Percentiles rank a stretch among this genome's conserved stretches.
Evolutionary conservation across 2,329 filamentous ascomycete species (phyloP).

Genomic region (Nothophaeocryptopus gaeumannii): DNA sequence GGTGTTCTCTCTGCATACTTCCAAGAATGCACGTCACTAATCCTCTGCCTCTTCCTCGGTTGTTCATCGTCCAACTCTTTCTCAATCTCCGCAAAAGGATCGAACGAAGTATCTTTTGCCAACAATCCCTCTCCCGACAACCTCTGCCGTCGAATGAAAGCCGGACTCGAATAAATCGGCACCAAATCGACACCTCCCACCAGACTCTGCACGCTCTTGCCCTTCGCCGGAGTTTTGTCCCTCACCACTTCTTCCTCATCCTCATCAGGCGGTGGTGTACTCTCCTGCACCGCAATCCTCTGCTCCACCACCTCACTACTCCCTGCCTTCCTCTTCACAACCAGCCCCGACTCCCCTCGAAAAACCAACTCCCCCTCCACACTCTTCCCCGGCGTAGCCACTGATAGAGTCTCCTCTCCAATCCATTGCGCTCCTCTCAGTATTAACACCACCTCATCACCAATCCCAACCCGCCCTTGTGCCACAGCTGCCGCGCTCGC

Average conservation of each 20-base stretch:
- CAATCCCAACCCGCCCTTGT: slow-evolving; percentile 67
- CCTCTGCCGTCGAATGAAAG: slow-evolving; percentile 70
- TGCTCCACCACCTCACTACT: slow-evolving; percentile 9
- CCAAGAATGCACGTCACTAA: slow-evolving; percentile 69
- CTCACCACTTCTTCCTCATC: slow-evolving; percentile 1
- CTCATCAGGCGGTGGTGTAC: slow-evolving; percentile 21
- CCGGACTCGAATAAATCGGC: slow-evolving; percentile 62
- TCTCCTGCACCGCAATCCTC: slow-evolving; percentile 15
- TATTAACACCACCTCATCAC: slow-evolving; percentile 69
- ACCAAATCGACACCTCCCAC: slow-evolving; percentile 19
- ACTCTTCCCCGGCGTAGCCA: slow-evolving; percentile 54
- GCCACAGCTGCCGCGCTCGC: slow-evolving; percentile 67
- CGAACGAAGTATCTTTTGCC: slow-evolving; percentile 54
- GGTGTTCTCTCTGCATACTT: slow-evolving; percentile 68
- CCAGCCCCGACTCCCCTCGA: slow-evolving; percentile 36
- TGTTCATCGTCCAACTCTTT: slow-evolving; percentile 57
- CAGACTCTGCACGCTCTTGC: slow-evolving; percentile 15
- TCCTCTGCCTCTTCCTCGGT: slow-evolving; percentile 68
- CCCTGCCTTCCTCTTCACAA: slow-evolving; percentile 25
- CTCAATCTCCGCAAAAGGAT: slow-evolving; percentile 63
- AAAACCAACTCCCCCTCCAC: slow-evolving; percentile 59
- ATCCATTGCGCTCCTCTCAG: slow-evolving; percentile 68
- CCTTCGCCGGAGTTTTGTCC: slow-evolving; percentile 7
- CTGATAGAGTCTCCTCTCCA: slow-evolving; percentile 52
- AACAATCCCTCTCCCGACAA: slow-evolving; percentile 67